Conservation (phyloP, 352 stramenopile genomes). For the Pythium biforme region DNA sequence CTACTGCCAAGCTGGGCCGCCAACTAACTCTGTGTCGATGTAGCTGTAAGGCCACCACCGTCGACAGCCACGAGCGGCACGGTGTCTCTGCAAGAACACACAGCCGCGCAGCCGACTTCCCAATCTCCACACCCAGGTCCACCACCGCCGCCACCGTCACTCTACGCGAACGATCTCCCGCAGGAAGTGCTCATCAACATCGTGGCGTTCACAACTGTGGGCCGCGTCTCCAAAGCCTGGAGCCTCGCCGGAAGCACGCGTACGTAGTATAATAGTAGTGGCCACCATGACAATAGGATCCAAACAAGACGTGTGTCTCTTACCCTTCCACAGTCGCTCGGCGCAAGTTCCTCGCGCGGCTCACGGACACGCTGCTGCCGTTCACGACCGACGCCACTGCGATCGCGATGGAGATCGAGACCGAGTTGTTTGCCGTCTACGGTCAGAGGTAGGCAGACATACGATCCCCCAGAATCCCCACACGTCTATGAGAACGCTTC, state of each 20-base stretch:
- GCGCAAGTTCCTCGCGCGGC: constrained; percentile 53
- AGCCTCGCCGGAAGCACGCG: constrained; percentile 65
- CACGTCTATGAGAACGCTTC: too few relatives aligned
- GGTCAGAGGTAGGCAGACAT: constrained; percentile 45
- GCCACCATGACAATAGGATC: too few relatives aligned
- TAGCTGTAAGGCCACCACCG: not conserved
- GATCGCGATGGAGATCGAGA: constrained; percentile 58
- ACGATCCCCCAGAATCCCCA: too few relatives aligned
- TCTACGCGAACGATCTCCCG: constrained; percentile 50
- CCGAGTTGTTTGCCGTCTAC: constrained; percentile 53
- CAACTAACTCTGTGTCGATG: not conserved
- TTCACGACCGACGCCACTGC: constrained; percentile 44
- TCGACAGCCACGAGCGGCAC: not conserved
- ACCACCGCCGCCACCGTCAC: not conserved
- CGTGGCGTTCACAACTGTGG: constrained; percentile 66
- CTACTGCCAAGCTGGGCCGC: too few relatives aligned
- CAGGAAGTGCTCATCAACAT: constrained; percentile 75
- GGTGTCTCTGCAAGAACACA: not conserved
- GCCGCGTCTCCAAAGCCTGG: constrained; percentile 79
- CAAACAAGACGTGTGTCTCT: too few relatives aligned
- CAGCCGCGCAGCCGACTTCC: not conserved
- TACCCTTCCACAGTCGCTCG: constrained; percentile 38
- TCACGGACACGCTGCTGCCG: constrained; percentile 52
- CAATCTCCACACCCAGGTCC: not conserved
- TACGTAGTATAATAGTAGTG: constrained; percentile 26